These are phyloP conservation scores for Wickerhamiella occidentalis DNA, from an alignment of 805 yeast species.

Conservation along the genomic window DNA sequence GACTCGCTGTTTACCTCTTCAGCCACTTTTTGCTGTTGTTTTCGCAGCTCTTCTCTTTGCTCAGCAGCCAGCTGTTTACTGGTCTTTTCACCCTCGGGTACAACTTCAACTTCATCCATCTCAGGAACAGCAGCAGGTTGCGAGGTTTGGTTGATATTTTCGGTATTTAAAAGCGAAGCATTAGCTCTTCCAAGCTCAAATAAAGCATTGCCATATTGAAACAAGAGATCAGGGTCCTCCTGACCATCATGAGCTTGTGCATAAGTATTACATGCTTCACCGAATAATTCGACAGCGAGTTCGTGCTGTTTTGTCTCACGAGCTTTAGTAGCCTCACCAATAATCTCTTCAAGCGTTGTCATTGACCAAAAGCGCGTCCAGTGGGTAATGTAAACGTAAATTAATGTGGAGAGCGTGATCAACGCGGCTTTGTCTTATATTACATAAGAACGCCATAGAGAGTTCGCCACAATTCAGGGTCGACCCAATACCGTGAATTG, in stretches of 20 bases:
- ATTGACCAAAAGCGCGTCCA: too few relatives aligned
- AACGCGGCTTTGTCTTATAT: too few relatives aligned
- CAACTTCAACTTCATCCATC: conserved; percentile 5
- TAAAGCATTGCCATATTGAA: conserved; percentile 66
- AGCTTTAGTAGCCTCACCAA: conserved; percentile 50
- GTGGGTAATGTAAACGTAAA: too few relatives aligned
- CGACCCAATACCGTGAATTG: too few relatives aligned
- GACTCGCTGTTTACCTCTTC: too few relatives aligned
- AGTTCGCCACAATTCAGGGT: too few relatives aligned
- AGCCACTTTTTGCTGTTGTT: too few relatives aligned
- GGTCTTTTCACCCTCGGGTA: conserved; percentile 3
- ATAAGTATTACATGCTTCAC: conserved; percentile 54
- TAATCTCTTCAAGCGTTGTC: conserved; percentile 25
- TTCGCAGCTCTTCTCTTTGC: not conserved
- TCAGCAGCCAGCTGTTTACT: not conserved
- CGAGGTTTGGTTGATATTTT: conserved; percentile 19
- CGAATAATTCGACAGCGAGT: conserved; percentile 55
- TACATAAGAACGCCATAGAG: too few relatives aligned
- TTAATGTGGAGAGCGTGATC: too few relatives aligned
- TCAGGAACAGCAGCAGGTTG: conserved; percentile 12
- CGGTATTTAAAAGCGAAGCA: conserved; percentile 64
- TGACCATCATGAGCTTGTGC: conserved; percentile 40
- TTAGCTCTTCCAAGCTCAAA: conserved; percentile 64
- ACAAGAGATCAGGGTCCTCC: conserved; percentile 62
- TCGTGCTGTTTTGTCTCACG: conserved; percentile 57